Percentiles rank a stretch among this genome's conserved stretches.
Evolutionary conservation across 345 rosid genomes (phyloP).

Genomic region (Acer campestre): DNA sequence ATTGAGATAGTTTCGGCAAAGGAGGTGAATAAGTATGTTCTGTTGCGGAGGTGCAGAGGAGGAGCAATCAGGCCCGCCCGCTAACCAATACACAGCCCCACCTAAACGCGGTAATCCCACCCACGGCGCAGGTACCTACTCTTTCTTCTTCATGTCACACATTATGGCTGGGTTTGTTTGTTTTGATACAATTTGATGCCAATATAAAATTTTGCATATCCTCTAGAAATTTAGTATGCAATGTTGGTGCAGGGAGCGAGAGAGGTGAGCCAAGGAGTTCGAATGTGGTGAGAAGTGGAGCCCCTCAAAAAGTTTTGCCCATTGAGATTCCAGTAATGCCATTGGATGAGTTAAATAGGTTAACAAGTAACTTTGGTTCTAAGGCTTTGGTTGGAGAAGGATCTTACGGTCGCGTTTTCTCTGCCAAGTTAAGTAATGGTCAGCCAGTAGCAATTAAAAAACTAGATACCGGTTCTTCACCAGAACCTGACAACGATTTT

Average conservation of each 20-base stretch:
- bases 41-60: slow-evolving; percentile 95
- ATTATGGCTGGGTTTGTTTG: too few relatives aligned
- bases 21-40: slow-evolving; percentile 50
- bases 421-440: slow-evolving; percentile 55
- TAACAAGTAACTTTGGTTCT: slow-evolving; percentile 66
- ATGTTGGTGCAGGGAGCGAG: slow-evolving; percentile 31
- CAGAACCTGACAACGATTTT: slow-evolving; percentile 84
- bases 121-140: slow-evolving; percentile 41
- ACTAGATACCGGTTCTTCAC: slow-evolving; percentile 74
- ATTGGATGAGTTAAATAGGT: slow-evolving; percentile 67
- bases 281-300: slow-evolving; percentile 59
- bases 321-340: slow-evolving; percentile 72
- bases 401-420: slow-evolving; percentile 93
- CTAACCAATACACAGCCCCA: slow-evolving; percentile 74
- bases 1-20: slow-evolving; percentile 18
- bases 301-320: slow-evolving; percentile 73
- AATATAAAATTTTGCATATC: background rate
- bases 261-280: slow-evolving; percentile 77
- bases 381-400: slow-evolving; percentile 96
- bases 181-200: too few relatives aligned
- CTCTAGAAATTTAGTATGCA: too few relatives aligned
- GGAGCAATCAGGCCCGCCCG: slow-evolving; percentile 68
- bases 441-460: slow-evolving; percentile 78
- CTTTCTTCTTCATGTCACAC: background rate
- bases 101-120: slow-evolving; percentile 60